Conservation (phyloP, 805 yeast genomes). For the Hanseniaspora meyeri region DNA sequence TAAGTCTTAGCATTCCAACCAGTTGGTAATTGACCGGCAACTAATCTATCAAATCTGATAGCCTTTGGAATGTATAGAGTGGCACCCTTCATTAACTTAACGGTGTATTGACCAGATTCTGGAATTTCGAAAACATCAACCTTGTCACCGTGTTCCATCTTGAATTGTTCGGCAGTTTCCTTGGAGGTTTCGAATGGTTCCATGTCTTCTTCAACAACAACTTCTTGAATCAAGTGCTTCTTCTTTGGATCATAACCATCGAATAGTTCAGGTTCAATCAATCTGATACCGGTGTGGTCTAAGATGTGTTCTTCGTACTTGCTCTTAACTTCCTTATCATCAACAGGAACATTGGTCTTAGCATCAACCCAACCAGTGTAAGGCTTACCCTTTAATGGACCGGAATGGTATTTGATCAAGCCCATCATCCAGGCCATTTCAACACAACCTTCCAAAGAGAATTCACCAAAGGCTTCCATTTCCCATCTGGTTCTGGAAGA, state of each 20-base stretch:
- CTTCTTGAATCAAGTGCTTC: slow-evolving; percentile 89
- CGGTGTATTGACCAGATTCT: slow-evolving; percentile 86
- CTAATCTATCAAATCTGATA: slow-evolving; percentile 52
- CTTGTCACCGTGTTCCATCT: slow-evolving; percentile 83
- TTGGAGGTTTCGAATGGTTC: slow-evolving; percentile 92
- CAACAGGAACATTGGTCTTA: slow-evolving; percentile 83
- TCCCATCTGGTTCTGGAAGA: slow-evolving; percentile 98
- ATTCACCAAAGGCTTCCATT: slow-evolving; percentile 91
- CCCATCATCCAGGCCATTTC: slow-evolving; percentile 99
- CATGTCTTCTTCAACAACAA: slow-evolving; percentile 89
- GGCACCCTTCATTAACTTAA: slow-evolving; percentile 85
- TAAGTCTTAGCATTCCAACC: slow-evolving; percentile 95
- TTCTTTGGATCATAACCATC: slow-evolving; percentile 87
- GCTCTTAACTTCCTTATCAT: slow-evolving; percentile 82
- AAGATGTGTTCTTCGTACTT: slow-evolving; percentile 82
- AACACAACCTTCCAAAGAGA: slow-evolving; percentile 92
- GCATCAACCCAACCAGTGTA: slow-evolving; percentile 97
- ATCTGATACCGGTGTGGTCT: slow-evolving; percentile 91
- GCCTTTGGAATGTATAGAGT: slow-evolving; percentile 77
- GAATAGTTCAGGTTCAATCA: slow-evolving; percentile 91
- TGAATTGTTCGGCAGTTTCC: slow-evolving; percentile 91
- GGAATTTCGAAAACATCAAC: slow-evolving; percentile 83
- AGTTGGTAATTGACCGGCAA: slow-evolving; percentile 80
- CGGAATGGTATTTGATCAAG: slow-evolving; percentile 86
- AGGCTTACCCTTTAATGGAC: slow-evolving; percentile 48